Evolutionary conservation across 2,329 filamentous ascomycete genomes (phyloP).

Genomic region (Alternaria rosae): DNA sequence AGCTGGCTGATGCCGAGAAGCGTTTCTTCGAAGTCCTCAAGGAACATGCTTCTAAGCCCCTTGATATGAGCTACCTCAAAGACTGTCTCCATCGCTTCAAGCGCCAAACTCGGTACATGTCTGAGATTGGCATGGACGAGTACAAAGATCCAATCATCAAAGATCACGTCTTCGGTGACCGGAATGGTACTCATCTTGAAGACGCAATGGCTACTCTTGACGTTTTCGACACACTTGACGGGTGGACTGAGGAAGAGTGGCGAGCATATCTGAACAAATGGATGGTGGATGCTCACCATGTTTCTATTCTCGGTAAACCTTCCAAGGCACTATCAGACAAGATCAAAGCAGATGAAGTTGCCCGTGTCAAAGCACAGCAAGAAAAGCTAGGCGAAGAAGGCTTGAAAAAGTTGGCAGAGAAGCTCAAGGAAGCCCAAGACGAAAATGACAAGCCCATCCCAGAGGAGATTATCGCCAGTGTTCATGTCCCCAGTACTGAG

Average conservation of each 20-base stretch:
- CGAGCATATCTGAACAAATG: slow-evolving; percentile 80
- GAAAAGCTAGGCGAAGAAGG: slow-evolving; percentile 82
- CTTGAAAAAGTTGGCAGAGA: slow-evolving; percentile 74
- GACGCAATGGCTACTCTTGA: slow-evolving; percentile 51
- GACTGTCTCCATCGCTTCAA: slow-evolving; percentile 86
- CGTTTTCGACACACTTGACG: slow-evolving; percentile 72
- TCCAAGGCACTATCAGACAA: slow-evolving; percentile 80
- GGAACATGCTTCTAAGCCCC: slow-evolving; percentile 77
- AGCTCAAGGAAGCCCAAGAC: slow-evolving; percentile 81
- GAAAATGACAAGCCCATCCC: slow-evolving; percentile 92
- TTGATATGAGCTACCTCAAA: slow-evolving; percentile 89
- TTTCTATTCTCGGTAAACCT: slow-evolving; percentile 87
- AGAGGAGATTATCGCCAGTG: slow-evolving; percentile 77
- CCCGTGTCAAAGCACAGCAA: slow-evolving; percentile 79
- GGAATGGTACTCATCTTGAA: slow-evolving; percentile 70
- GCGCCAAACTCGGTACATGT: slow-evolving; percentile 81
- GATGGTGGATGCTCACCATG: slow-evolving; percentile 83
- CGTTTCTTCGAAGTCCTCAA: slow-evolving; percentile 83
- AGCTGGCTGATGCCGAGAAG: slow-evolving; percentile 82
- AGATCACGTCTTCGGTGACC: slow-evolving; percentile 88
- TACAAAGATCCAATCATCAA: slow-evolving; percentile 87
- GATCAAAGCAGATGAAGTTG: slow-evolving; percentile 81
- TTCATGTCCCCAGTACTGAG: slow-evolving; percentile 82
- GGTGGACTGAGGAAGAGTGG: slow-evolving; percentile 88
- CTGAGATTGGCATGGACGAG: slow-evolving; percentile 80